phyloP scores from a whole-genome alignment of 176 grass and related monocot species.

The Phragmites australis region DNA sequence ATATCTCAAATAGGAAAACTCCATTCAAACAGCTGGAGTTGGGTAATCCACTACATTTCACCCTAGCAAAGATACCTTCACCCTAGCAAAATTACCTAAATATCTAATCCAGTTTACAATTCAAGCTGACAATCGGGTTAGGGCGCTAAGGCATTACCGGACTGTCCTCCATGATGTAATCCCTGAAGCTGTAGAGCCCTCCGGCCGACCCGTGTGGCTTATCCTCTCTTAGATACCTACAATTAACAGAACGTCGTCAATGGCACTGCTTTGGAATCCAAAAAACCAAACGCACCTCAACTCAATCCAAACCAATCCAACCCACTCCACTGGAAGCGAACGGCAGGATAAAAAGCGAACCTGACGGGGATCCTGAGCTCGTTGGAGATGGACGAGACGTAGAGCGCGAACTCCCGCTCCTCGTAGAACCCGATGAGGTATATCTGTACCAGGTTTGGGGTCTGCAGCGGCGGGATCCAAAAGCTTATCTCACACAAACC shows the following conservation, averaged over 20 bases:
- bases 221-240: slow-evolving; percentile 92
- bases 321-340: neutral
- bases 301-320: neutral
- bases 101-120: slow-evolving; percentile 14
- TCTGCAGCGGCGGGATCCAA: slow-evolving; percentile 54
- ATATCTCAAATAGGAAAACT: neutral
- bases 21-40: neutral
- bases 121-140: slow-evolving; percentile 4
- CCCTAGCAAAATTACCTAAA: neutral
- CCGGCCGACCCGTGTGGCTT: slow-evolving; percentile 96
- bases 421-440: slow-evolving; percentile 98
- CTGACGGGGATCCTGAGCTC: slow-evolving; percentile 95
- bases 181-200: slow-evolving; percentile 95
- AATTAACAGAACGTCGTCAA: slow-evolving; percentile 17
- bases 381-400: slow-evolving; percentile 93
- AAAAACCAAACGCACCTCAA: neutral
- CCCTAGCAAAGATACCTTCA: neutral
- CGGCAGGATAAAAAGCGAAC: slow-evolving; percentile 25
- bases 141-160: slow-evolving; percentile 53
- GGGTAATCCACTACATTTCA: neutral
- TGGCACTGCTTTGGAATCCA: neutral
- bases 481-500: slow-evolving; percentile 3
- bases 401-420: slow-evolving; percentile 92
- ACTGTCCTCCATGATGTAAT: slow-evolving; percentile 89
- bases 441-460: slow-evolving; percentile 96